Evolutionary conservation across 2,329 filamentous ascomycete species (phyloP), one percentile per base, ranked within the genome.

Genomic region (Diaporthe sp.): DNA sequence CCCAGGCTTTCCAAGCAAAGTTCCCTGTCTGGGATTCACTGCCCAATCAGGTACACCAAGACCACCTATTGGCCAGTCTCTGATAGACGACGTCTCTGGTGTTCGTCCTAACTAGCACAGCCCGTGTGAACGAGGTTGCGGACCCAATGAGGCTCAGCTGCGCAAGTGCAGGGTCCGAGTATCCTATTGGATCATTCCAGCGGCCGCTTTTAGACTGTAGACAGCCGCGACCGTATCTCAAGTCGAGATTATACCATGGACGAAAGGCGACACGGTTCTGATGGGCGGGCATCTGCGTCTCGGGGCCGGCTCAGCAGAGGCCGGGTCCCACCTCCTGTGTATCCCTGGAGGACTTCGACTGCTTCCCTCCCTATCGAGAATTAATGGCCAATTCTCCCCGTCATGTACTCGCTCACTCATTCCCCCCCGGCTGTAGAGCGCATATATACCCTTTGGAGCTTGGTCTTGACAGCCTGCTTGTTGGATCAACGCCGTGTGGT

Each of bases 31-130:
- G 55, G 51, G 70, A 37, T 31, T 13, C 25, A n/a, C 49, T 65
- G 58, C 58, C 71, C 58, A 67, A 55, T 53, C 71, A 73, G 71
- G 58, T 57, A 57, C 31, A 17, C 5, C 51, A 37, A 13, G 34
- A 25, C 25, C 51, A 51, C 17, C 46, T 17, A 73, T 44, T 65
- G 58, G 58, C 19, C 46, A 22, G 17, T n/a, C 34, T 42, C 42
- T 49, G 44, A 28, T 10, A 37, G 13, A 49, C 9, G 34, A 28
- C 34, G 31, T 42, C 49, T 19, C 17, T 39, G 65, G 65, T 28
- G 34, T 70, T 68, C 49, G 15, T 39, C 49, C 65, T 39, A 55
- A 42, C 46, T 39, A 42, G 65, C 49, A 55, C 31, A 68, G 65
- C 31, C 28, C 34, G 62, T 44, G 19, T 46, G 25, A 17, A 46